Evolutionary conservation across 768 basidiomycete genomes (phyloP).

Genomic region (Podaxis sp.): DNA sequence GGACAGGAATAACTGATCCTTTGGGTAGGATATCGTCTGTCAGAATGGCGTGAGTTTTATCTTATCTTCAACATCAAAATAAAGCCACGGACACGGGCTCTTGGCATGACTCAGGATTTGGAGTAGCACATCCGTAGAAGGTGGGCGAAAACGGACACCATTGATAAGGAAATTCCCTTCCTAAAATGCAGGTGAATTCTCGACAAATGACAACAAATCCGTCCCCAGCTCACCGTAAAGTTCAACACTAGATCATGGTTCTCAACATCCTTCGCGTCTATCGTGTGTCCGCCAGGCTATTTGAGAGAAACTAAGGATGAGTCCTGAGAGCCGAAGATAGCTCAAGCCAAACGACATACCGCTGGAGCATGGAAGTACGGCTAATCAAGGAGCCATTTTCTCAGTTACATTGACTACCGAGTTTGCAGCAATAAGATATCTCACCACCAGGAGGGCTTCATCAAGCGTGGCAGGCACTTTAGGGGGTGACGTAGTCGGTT

Average conservation of each 20-base stretch:
- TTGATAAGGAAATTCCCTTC: conserved; percentile 24
- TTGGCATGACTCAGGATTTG: conserved; percentile 24
- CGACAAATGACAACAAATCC: background rate
- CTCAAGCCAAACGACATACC: background rate
- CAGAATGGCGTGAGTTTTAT: background rate
- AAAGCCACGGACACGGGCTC: conserved; percentile 24
- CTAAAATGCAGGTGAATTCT: background rate
- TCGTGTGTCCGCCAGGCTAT: background rate
- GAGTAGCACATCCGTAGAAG: conserved; percentile 36
- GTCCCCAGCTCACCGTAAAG: background rate
- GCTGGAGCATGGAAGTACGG: background rate
- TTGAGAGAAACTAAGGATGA: background rate
- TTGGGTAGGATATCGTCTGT: conserved; percentile 27
- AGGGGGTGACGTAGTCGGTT: background rate
- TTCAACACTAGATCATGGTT: background rate
- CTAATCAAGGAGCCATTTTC: background rate
- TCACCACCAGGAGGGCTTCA: background rate
- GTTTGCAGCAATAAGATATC: background rate
- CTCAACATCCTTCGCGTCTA: background rate
- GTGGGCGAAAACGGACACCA: conserved; percentile 24
- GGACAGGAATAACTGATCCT: conserved; percentile 40
- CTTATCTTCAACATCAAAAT: background rate
- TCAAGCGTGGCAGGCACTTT: background rate
- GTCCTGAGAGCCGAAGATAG: background rate
- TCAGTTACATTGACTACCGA: background rate